Evolutionary conservation across 345 rosid species (phyloP), one percentile per base, ranked within the genome.

Genomic region (Nasturtium officinale): DNA sequence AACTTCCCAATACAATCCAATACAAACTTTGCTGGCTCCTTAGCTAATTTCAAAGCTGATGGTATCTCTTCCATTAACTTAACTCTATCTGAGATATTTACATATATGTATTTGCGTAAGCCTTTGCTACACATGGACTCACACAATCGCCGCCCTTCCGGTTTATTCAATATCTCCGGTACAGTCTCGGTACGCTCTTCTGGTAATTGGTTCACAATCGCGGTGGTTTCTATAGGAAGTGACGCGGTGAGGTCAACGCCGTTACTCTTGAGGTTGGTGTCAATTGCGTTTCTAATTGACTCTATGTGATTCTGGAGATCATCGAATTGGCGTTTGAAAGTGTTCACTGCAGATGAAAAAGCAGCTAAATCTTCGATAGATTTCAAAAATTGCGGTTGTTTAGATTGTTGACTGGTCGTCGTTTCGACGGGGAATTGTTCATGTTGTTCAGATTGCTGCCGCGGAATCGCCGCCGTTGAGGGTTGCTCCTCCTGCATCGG

Each of bases 1-100:
- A 89, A 88, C 76, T 86, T 68, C 30, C 96, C 94, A 7, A 92
- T 69, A 74, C 88, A 85, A 2, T 92, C 96, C 67, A 89, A 62
- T 54, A 88, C 94, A 56, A 92, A 83, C 70, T 82, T 87, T 25
- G 84, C 89, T 20, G 94, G 87, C 6, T 80, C 82, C 42, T 84
- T 81, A 0, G 96, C 84, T 7, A 68, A 37, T 58, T 82, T 84
- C 61, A 92, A 71, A 3, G 89, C 96, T 10, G 45, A n/a, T 2
- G 89, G 85, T 20, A 86, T 77, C 64, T 85, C 87, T 30, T 72
- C 71, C 9, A 87, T 83, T 25, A 87, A 83, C 77, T 74, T 83
- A 9, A 65, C 30, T 53, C 75, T 26, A 5, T 78, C 69, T 17
- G 84, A 76, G 47, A 89, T 68, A 54, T 80, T 76, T 23, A 73